Evolutionary conservation across 2,329 filamentous ascomycete species (phyloP).

Genomic region (Scedosporium boydii): DNA sequence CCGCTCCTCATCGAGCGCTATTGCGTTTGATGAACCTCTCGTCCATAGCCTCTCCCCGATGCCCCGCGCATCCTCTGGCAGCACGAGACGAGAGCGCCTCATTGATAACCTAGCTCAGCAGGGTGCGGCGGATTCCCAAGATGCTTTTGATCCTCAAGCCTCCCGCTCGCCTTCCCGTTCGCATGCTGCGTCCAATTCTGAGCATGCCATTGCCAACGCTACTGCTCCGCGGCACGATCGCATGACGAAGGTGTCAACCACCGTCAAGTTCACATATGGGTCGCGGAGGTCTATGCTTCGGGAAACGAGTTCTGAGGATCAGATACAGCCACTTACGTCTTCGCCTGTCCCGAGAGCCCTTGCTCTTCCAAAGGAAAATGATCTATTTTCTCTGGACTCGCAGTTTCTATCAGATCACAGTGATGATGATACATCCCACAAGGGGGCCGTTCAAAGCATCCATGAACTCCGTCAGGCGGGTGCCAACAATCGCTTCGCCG

Average conservation of each 20-base stretch:
- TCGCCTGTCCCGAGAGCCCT: background rate
- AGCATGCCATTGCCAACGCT: background rate
- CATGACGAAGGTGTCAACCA: conserved; percentile 12
- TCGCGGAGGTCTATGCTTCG: conserved; percentile 16
- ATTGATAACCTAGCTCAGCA: conserved; percentile 34
- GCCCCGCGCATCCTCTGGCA: background rate
- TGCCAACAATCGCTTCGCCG: conserved; percentile 55
- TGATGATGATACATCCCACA: conserved; percentile 29
- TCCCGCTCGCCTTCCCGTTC: background rate
- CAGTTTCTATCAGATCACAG: conserved; percentile 32
- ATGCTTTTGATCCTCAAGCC: background rate
- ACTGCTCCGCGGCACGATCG: background rate
- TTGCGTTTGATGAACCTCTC: background rate
- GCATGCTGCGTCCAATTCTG: background rate
- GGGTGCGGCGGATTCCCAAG: conserved; percentile 20
- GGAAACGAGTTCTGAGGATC: conserved; percentile 5
- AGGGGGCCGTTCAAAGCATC: conserved; percentile 49
- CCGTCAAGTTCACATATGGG: conserved; percentile 28
- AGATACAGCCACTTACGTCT: background rate
- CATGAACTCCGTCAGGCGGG: conserved; percentile 58
- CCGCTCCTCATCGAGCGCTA: background rate
- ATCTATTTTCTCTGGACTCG: conserved; percentile 11
- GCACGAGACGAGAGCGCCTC: conserved; percentile 16
- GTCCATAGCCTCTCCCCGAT: background rate
- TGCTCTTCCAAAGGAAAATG: background rate